Evolutionary conservation across 2,329 filamentous ascomycete species (phyloP), one percentile per base, ranked within the genome.

Genomic region (Moelleriella libera): DNA sequence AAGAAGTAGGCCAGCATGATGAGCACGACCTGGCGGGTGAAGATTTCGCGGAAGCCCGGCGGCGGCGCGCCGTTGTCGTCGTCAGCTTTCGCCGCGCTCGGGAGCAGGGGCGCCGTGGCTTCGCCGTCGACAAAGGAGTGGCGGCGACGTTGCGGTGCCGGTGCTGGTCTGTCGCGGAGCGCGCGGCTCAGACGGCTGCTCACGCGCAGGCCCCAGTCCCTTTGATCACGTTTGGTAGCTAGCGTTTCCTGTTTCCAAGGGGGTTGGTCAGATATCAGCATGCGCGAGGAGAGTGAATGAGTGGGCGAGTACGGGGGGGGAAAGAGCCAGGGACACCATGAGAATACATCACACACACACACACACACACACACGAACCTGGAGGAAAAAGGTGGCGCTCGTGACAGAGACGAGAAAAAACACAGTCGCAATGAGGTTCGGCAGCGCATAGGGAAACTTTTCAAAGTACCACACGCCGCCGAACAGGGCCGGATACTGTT

Each of bases 341-440:
- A 4, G 34, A 8, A 39, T 9, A 39, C 34, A 39, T 39, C 34
- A 39, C 12, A 39, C 21, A 21, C 21, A 21, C 21, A 21, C 21
- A 21, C 21, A 21, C 21, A 21, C 21, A 3, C 2, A 21, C 21
- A 21, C 21, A 21, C 41, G 5, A 60, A 82, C 80, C 59, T 81
- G 76, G 9, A 97, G 74, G 58, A 95, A 98, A 2, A 97, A 65
- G 10, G 80, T 68, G 0, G 86, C 89, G 6, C 78, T 82, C 0
- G 76, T 64, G 30, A 92, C 79, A 0, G 89, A 90, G 30, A 88
- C 63, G 21, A 88, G 64, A 61, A 97, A 96, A 54, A 97, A 78
- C 3, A 74, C 53, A 40, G 82, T 82, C 1, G 84, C 78, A 30
- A 92, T 74, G 5, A 97, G 58, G 62, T 96, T 97, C 0, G 90